Evolutionary conservation across 2,329 filamentous ascomycete genomes (phyloP).

Genomic region (Colletotrichum liaoningense): DNA sequence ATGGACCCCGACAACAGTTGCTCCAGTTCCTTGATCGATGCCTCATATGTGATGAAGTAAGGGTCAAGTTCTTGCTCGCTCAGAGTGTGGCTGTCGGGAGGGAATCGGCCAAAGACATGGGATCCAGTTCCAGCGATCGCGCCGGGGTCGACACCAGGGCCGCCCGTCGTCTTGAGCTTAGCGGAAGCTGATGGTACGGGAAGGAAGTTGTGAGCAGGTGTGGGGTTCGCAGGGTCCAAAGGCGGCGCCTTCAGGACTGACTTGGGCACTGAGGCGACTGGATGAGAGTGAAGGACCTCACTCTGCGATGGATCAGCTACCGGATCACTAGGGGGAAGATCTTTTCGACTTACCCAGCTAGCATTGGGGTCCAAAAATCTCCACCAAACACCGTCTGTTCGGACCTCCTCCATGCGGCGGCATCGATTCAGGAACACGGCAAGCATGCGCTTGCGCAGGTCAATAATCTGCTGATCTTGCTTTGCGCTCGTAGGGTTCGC

Average conservation of each 20-base stretch:
- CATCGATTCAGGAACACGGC: slow-evolving; percentile 96
- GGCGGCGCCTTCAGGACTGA: slow-evolving; percentile 96
- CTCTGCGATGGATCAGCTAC: slow-evolving; percentile 67
- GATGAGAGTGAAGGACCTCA: slow-evolving; percentile 94
- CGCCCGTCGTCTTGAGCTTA: slow-evolving; percentile 75
- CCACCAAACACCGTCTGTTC: slow-evolving; percentile 97
- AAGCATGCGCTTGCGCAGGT: slow-evolving; percentile 95
- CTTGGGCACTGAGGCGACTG: slow-evolving; percentile 91
- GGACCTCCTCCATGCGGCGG: slow-evolving; percentile 89
- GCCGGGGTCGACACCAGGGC: slow-evolving; percentile 44
- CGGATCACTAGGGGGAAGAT: background rate
- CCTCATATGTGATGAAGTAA: slow-evolving; percentile 94
- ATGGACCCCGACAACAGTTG: slow-evolving; percentile 89
- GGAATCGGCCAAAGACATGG: slow-evolving; percentile 83
- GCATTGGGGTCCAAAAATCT: slow-evolving; percentile 97
- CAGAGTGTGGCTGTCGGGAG: slow-evolving; percentile 79
- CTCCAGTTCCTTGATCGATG: slow-evolving; percentile 92
- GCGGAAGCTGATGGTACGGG: slow-evolving; percentile 88
- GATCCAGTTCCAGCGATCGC: slow-evolving; percentile 52
- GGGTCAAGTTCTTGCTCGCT: slow-evolving; percentile 93
- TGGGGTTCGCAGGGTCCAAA: slow-evolving; percentile 92
- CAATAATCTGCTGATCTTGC: slow-evolving; percentile 96
- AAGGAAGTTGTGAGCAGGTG: slow-evolving; percentile 85
- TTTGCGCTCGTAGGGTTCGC: slow-evolving; percentile 98
- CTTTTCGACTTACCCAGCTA: slow-evolving; percentile 80